Base-by-base conservation (phyloP, 176 grass and related monocot genomes). In the Aegilops bicornis region DNA sequence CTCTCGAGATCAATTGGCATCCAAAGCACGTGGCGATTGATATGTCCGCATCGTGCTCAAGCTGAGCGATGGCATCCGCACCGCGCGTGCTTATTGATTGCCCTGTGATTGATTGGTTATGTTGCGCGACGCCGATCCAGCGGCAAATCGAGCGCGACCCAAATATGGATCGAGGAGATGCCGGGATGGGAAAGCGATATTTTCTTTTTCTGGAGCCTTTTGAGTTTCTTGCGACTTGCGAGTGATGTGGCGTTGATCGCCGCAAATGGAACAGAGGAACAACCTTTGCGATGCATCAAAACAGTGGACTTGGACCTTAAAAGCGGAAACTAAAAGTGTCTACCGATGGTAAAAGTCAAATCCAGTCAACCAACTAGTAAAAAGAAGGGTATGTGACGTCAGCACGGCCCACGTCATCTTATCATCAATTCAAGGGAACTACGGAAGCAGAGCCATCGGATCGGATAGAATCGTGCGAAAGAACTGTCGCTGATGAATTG, bases 1-100 rank as follows among this genome's bases (percentile, higher is more conserved):
- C n/a, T 63, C 29, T 25, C 1, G 19, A 71, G 13, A 73, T 73
- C 25, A 13, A 24, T 67, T 12, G 2, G 79, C 79, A 82, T 54
- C 70, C 40, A 36, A 82, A 82, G 32, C 79, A 67, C 79, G 79
- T 87, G 71, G 43, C 2, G 59, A 65, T 9, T n/a, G 4, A 20
- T 13, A 6, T 16, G 56, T 64, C 79, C 15, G 37, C 15, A 42
- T 45, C 25, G 45, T 35, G 45, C 65, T 36, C 47, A 19, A n/a
- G 39, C 40, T 54, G 2, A 54, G 50, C 50, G 50, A 54, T 15
- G 10, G 64, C 15, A 20, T 36, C 6, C 16, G 6, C 50, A 6
- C 50, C 50, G 50, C 50, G 15, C 30, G 15, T 30, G 58, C 4
- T 39, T 64, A 20, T 19, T 39, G 36, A 27, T 74, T 35, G 1